Conservation (phyloP, 2,329 filamentous ascomycete species). For the Monosporascus sp. region DNA sequence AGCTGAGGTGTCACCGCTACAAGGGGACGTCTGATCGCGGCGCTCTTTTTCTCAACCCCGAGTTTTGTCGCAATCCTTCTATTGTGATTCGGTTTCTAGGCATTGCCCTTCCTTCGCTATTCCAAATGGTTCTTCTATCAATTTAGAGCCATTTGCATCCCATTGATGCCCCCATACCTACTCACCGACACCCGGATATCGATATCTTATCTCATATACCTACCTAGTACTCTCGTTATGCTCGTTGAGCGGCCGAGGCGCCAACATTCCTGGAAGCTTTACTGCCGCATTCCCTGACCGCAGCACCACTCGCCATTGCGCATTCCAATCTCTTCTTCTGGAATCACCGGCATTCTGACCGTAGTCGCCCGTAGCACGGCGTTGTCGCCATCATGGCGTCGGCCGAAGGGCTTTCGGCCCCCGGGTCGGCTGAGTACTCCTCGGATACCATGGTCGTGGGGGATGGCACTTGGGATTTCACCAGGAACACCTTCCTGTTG, state of each 20-base stretch:
- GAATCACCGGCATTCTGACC: not conserved
- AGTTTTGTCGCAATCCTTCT: not conserved
- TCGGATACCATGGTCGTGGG: slow-evolving; percentile 72
- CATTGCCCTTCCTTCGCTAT: slow-evolving; percentile 5
- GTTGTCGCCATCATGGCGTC: slow-evolving; percentile 53
- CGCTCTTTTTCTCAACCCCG: not conserved
- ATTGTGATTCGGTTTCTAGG: not conserved
- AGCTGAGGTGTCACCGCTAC: not conserved
- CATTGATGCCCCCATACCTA: not conserved
- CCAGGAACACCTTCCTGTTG: slow-evolving; percentile 70
- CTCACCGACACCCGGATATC: not conserved
- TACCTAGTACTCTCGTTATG: not conserved
- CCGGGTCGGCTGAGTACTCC: slow-evolving; percentile 67
- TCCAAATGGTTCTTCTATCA: not conserved
- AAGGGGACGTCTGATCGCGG: no score
- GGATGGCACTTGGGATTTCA: slow-evolving; percentile 78
- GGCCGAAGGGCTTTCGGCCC: slow-evolving; percentile 57
- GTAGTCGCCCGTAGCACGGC: not conserved
- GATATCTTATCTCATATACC: slow-evolving; percentile 5
- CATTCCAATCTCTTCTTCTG: slow-evolving; percentile 11
- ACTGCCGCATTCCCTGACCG: slow-evolving; percentile 1
- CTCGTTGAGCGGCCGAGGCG: slow-evolving; percentile 1
- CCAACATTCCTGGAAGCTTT: slow-evolving; percentile 9
- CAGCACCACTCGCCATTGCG: slow-evolving; percentile 2
- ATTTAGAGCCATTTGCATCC: slow-evolving; percentile 7